Conservation (phyloP, 768 basidiomycete species). For the Tephrocybe rancida region DNA sequence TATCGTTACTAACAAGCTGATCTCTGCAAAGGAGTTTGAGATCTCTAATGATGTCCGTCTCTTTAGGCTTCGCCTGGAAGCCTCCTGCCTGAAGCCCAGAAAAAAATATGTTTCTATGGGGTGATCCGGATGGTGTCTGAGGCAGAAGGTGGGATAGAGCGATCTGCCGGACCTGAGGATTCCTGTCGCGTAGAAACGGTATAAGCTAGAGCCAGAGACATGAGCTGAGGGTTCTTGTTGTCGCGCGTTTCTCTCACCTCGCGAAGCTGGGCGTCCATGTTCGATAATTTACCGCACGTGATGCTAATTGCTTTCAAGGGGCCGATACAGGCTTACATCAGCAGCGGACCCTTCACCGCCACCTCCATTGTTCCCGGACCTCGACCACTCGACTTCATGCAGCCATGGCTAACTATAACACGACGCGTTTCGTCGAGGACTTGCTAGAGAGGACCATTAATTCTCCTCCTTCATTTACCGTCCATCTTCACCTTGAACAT, state of each 20-base stretch:
- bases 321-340: constrained; percentile 19
- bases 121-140: constrained; percentile 73
- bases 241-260: constrained; percentile 35
- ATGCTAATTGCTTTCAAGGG: constrained; percentile 20
- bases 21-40: constrained; percentile 88
- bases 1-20: constrained; percentile 59
- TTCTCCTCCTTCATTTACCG: constrained; percentile 72
- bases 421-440: constrained; percentile 64
- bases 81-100: constrained; percentile 58
- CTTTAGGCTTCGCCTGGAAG: constrained; percentile 53
- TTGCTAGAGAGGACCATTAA: constrained; percentile 59
- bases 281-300: constrained; percentile 31
- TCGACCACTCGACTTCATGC: constrained; percentile 19
- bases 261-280: constrained; percentile 48
- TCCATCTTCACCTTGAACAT: constrained; percentile 77
- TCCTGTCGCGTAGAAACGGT: constrained; percentile 82
- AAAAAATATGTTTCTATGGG: constrained; percentile 78
- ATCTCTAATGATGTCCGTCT: constrained; percentile 74
- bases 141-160: constrained; percentile 83
- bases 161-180: constrained; percentile 85
- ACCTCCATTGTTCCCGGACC: constrained; percentile 10
- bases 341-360: constrained; percentile 9
- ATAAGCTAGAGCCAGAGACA: constrained; percentile 56
- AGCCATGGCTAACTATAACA: constrained; percentile 73
- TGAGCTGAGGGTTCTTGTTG: neutral